A percentile compares a stretch with the other conserved stretches of the same genome.
These are phyloP conservation scores for Ogataea nonfermentans DNA, from an alignment of 805 yeast genomes.

Conservation along the genomic window DNA sequence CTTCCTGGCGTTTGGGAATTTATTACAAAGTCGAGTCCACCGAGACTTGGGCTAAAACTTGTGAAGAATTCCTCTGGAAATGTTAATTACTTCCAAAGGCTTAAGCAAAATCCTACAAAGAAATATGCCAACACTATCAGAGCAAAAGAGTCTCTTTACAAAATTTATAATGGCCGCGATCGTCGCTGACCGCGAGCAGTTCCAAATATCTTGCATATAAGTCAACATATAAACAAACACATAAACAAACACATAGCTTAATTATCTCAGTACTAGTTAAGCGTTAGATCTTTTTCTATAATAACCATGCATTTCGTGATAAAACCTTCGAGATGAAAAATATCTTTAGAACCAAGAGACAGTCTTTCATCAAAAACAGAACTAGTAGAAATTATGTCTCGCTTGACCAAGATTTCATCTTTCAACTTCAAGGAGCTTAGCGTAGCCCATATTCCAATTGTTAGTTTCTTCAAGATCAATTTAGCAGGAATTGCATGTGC, in stretches of 20 bases:
- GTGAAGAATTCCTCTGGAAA: conserved; percentile 45
- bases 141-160: conserved; percentile 52
- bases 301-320: conserved; percentile 84
- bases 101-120: conserved; percentile 62
- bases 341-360: conserved; percentile 81
- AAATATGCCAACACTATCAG: conserved; percentile 55
- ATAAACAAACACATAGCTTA: too few species aligned
- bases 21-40: conserved; percentile 57
- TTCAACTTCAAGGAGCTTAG: conserved; percentile 22
- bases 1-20: conserved; percentile 92
- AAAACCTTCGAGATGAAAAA: conserved; percentile 94
- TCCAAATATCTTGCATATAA: not conserved
- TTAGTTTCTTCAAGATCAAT: conserved; percentile 64
- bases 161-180: conserved; percentile 33
- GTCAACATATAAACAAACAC: too few species aligned
- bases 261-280: not conserved
- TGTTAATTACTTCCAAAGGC: conserved; percentile 52
- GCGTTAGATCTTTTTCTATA: conserved; percentile 42
- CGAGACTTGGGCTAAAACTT: conserved; percentile 68
- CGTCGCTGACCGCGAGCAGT: conserved; percentile 3
- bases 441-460: conserved; percentile 33
- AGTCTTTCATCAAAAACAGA: conserved; percentile 82
- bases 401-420: conserved; percentile 32
- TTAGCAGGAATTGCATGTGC: conserved; percentile 94
- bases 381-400: conserved; percentile 55